Conservation (phyloP, 163 green algal genomes). For the Scenedesmus sp. region DNA sequence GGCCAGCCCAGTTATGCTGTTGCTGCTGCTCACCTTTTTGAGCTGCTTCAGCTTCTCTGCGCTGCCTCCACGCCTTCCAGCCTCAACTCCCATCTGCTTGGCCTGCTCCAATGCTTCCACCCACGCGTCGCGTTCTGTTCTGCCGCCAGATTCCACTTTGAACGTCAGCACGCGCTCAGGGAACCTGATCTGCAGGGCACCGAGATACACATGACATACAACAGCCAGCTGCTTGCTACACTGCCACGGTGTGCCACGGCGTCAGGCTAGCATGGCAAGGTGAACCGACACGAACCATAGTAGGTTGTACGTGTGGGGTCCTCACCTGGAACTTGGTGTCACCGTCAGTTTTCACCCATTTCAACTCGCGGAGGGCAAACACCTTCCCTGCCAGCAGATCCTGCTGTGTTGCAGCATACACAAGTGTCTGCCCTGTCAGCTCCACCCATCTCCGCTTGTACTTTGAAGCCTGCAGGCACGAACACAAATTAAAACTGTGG, state of each 20-base stretch:
- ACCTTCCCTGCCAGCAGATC: constrained; percentile 37
- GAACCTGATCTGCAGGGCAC: constrained; percentile 34
- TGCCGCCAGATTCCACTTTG: constrained; percentile 32
- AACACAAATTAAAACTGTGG: no score
- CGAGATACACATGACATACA: not conserved
- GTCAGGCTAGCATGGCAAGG: no score
- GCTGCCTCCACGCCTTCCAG: not conserved
- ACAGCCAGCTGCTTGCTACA: not conserved
- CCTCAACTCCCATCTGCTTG: constrained; percentile 1
- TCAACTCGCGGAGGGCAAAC: constrained; percentile 18
- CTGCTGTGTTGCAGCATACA: constrained; percentile 19
- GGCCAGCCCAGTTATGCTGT: not conserved
- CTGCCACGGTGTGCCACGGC: no score
- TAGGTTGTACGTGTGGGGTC: not conserved
- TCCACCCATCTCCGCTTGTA: constrained; percentile 56
- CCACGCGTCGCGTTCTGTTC: constrained; percentile 32
- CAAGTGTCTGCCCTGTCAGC: constrained; percentile 42
- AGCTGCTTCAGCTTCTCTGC: constrained; percentile 36
- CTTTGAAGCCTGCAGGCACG: constrained; percentile 23
- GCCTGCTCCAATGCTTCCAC: constrained; percentile 38
- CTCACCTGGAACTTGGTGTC: constrained; percentile 45
- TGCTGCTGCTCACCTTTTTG: constrained; percentile 44
- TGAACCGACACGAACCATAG: no score
- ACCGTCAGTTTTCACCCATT: constrained; percentile 20
- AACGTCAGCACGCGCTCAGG: constrained; percentile 44